Evolutionary conservation across 2,329 filamentous ascomycete genomes (phyloP), one percentile per base, ranked within the genome.

Genomic region (Whalleya microplaca): DNA sequence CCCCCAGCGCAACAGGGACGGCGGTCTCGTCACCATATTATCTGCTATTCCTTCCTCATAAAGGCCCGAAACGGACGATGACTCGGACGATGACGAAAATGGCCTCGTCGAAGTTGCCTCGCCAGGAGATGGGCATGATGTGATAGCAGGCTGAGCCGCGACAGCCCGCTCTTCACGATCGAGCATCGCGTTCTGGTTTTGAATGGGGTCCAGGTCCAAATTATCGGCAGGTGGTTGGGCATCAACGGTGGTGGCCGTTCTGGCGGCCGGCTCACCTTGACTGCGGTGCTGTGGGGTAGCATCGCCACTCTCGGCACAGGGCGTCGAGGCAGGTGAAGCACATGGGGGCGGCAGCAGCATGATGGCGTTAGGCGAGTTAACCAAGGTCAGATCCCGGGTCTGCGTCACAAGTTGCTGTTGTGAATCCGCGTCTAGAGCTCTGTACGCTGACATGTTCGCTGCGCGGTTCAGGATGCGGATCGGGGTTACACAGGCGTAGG

Each of bases 351-450:
- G 55, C 47, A 62, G 55, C 47, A 62, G 53, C 59, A 62, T 58
- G 41, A 49, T 49, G 51, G 53, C 52, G 51, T 53, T 48, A 59
- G 56, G 56, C 48, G 60, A 60, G 51, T 55, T 62, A 52, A 56
- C 53, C 59, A 70, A 66, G 52, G 67, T 66, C 61, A 72, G 65
- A 63, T 69, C 67, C 64, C 66, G 67, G 69, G 69, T 68, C 70
- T 71, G 67, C 63, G 64, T 64, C 67, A 70, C 68, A 68, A 71
- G 71, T 63, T 68, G 66, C 48, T 67, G 57, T 55, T 65, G 48
- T 48, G 56, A 44, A 53, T 61, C 49, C 51, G 59, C 56, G 48
- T 53, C 54, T 49, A 44, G 42, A 21, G 23, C 47, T 50, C 23
- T 45, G 51, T 44, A 49, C 41, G 52, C 48, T 47, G 56, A 54